Percentiles rank a stretch among this genome's conserved stretches.
Conservation (phyloP, 1,284 basidiomycete genomes). For the Fereydounia khargensis region DNA sequence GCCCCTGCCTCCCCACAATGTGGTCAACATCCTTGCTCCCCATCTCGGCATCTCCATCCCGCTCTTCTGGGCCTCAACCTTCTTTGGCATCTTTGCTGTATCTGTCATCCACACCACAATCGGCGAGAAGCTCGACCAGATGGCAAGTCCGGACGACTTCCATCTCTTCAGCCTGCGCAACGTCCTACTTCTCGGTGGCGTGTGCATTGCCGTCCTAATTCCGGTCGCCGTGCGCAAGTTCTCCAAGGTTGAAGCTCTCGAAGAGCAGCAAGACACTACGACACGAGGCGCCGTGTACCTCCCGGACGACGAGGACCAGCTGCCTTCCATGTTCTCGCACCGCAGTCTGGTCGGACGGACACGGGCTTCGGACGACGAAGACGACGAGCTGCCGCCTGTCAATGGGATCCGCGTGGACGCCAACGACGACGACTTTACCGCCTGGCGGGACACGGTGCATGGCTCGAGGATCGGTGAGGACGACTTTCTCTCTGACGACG, state of each 20-base stretch:
- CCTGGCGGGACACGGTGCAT: constrained; percentile 2
- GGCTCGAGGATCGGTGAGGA: constrained; percentile 3
- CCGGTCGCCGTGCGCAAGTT: constrained; percentile 64
- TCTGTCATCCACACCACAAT: constrained; percentile 93
- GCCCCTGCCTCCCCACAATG: constrained; percentile 76
- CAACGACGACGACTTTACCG: constrained; percentile 12
- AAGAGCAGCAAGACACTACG: constrained; percentile 2
- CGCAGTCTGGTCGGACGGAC: constrained; percentile 4
- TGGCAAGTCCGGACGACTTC: constrained; percentile 90
- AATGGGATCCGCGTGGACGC: constrained; percentile 6
- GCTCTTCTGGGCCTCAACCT: constrained; percentile 86
- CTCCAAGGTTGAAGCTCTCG: constrained; percentile 3
- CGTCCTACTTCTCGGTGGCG: constrained; percentile 74
- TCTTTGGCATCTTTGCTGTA: constrained; percentile 85
- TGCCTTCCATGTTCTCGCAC: constrained; percentile 12
- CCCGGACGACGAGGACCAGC: constrained; percentile 9
- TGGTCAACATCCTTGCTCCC: constrained; percentile 84
- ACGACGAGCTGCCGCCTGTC: constrained; percentile 16
- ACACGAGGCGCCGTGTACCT: constrained; percentile 12
- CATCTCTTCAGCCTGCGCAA: constrained; percentile 85
- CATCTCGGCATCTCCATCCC: constrained; percentile 83
- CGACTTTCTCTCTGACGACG: constrained; percentile 1
- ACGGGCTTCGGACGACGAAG: background rate
- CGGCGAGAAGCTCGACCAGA: constrained; percentile 81
- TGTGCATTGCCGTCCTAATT: constrained; percentile 84